Percentiles rank a stretch among this genome's conserved stretches.
phyloP scores from a whole-genome alignment of 2,329 filamentous ascomycete species.

The Sporothrix pallida region DNA sequence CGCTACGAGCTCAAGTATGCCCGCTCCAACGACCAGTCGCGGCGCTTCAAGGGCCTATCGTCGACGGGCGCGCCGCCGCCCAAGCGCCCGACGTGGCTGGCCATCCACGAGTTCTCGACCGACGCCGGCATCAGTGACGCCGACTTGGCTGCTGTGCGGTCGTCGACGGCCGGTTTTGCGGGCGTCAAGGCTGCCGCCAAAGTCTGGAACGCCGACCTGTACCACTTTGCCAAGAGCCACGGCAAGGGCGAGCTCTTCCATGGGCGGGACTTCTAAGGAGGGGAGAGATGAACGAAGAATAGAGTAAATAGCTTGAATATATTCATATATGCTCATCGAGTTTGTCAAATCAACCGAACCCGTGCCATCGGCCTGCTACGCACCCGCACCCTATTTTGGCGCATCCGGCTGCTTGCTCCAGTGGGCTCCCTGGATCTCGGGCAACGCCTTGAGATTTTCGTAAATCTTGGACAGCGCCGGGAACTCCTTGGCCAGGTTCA shows the following conservation, averaged over 20 bases:
- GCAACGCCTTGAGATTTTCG: conserved; percentile 53
- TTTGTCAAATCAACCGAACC: neutral
- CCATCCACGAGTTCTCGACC: conserved; percentile 32
- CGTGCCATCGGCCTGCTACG: neutral
- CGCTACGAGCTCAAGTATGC: conserved; percentile 39
- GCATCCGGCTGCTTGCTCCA: conserved; percentile 60
- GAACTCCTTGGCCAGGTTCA: conserved; percentile 55
- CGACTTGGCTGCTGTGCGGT: conserved; percentile 6
- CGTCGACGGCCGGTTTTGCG: conserved; percentile 19
- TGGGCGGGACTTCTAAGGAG: conserved; percentile 21
- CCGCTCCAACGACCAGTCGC: conserved; percentile 40
- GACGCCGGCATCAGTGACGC: neutral
- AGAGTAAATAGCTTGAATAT: neutral
- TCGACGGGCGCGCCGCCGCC: conserved; percentile 37
- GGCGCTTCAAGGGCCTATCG: conserved; percentile 39
- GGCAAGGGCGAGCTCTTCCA: conserved; percentile 37
- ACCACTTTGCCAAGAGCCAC: conserved; percentile 33
- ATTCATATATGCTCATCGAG: neutral
- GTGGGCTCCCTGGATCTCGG: conserved; percentile 58
- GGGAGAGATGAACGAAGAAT: neutral
- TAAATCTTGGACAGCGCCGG: conserved; percentile 55
- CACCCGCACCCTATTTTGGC: neutral
- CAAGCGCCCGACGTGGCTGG: conserved; percentile 36
- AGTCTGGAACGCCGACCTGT: conserved; percentile 31
- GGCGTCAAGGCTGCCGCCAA: conserved; percentile 30